Evolutionary conservation across 2,329 filamentous ascomycete species (phyloP).

Genomic region (Raffaelea arxii): DNA sequence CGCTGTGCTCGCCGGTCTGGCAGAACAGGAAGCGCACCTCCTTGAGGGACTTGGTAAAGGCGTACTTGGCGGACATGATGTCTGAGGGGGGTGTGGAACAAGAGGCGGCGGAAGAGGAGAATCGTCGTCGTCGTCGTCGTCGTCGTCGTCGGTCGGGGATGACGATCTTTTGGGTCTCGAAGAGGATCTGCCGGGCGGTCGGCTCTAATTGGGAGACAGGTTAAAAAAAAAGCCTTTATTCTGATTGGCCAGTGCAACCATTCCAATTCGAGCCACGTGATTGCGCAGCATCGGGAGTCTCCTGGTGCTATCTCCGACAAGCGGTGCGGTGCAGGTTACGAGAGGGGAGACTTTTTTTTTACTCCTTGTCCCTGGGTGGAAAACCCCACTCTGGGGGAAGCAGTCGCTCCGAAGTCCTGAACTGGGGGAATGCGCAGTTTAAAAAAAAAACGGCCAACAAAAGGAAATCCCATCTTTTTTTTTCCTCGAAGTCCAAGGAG

Average conservation of each 20-base stretch:
- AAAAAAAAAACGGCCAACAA: neutral
- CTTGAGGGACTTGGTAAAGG: constrained; percentile 78
- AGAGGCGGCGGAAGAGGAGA: neutral
- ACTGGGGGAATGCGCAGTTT: neutral
- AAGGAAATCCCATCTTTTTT: neutral
- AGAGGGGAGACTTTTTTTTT: no score
- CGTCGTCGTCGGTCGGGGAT: neutral
- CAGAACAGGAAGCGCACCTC: constrained; percentile 97
- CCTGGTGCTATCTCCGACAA: neutral
- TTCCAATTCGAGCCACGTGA: no score
- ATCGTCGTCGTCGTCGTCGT: neutral
- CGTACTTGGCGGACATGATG: constrained; percentile 85
- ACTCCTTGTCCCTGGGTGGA: no score
- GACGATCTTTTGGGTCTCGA: no score
- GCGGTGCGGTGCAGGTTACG: neutral
- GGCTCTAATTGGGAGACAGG: no score
- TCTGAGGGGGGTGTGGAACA: neutral
- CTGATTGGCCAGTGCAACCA: neutral
- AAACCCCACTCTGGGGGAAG: no score
- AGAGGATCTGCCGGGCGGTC: no score
- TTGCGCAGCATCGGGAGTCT: no score
- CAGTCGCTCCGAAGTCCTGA: neutral
- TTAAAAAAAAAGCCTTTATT: neutral
- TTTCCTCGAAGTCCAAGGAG: no score
- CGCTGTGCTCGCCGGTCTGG: constrained; percentile 86